A percentile compares a stretch with the other conserved stretches of the same genome.
These are phyloP conservation scores for Globisporangium polare DNA, from an alignment of 352 stramenopile species.

Conservation along the genomic window DNA sequence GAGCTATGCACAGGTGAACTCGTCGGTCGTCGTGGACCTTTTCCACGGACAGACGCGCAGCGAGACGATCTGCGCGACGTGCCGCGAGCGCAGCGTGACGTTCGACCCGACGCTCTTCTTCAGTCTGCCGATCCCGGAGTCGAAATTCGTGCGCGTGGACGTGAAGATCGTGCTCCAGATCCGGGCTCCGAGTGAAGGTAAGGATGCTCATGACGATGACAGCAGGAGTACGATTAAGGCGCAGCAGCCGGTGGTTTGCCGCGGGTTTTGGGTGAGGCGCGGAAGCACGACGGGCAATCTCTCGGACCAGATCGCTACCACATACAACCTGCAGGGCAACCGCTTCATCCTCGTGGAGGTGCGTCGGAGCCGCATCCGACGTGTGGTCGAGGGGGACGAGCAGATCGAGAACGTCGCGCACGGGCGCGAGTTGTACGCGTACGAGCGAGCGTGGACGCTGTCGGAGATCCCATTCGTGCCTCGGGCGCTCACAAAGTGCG, in stretches of 20 bases:
- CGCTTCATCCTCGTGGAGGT: conserved; percentile 70
- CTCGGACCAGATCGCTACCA: conserved; percentile 42
- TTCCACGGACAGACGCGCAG: conserved; percentile 95
- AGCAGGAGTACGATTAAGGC: conserved; percentile 3
- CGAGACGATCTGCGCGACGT: conserved; percentile 92
- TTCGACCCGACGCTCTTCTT: conserved; percentile 97
- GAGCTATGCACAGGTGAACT: conserved; percentile 89
- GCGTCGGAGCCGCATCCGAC: conserved; percentile 65
- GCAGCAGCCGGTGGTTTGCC: conserved; percentile 14
- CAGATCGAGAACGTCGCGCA: conserved; percentile 43
- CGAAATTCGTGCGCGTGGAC: conserved; percentile 63
- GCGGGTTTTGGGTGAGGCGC: conserved; percentile 60
- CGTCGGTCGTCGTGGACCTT: conserved; percentile 95
- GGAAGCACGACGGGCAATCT: conserved; percentile 36
- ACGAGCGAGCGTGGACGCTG: conserved; percentile 66
- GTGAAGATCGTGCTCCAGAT: conserved; percentile 56
- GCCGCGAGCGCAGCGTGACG: conserved; percentile 91
- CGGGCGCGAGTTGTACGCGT: conserved; percentile 43
- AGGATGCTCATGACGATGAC: not conserved
- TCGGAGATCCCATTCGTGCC: conserved; percentile 51
- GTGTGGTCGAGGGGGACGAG: conserved; percentile 62
- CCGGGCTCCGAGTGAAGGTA: not conserved
- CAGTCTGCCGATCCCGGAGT: conserved; percentile 92
- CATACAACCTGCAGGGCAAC: conserved; percentile 33
- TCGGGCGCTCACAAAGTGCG: conserved; percentile 14